These are phyloP conservation scores for Brettanomyces naardenensis DNA, from an alignment of 805 yeast species.

Conservation along the genomic window DNA sequence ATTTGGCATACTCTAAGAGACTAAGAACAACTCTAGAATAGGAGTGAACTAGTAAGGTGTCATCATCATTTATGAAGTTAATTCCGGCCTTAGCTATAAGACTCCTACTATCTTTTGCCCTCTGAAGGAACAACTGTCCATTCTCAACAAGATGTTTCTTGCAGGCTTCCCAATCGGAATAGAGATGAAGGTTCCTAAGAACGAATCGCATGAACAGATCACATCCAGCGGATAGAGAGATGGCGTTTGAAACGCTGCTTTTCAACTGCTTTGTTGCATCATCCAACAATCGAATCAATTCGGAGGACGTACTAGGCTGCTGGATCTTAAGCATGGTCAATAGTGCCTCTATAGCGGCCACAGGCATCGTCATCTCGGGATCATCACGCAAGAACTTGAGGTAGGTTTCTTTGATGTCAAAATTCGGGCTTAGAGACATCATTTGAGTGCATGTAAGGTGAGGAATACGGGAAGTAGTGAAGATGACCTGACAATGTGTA, in stretches of 20 bases:
- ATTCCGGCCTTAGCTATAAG: constrained; percentile 83
- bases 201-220: constrained; percentile 94
- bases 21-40: constrained; percentile 84
- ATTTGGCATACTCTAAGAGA: constrained; percentile 66
- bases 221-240: constrained; percentile 94
- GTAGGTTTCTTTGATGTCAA: constrained; percentile 80
- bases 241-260: constrained; percentile 77
- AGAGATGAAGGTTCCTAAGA: constrained; percentile 76
- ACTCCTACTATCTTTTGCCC: constrained; percentile 85
- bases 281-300: constrained; percentile 73
- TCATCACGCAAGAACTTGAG: constrained; percentile 77
- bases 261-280: constrained; percentile 72
- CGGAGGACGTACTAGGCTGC: constrained; percentile 91
- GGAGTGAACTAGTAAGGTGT: constrained; percentile 82
- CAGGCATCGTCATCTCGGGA: constrained; percentile 98
- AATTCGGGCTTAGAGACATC: constrained; percentile 25
- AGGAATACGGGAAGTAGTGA: too few species aligned
- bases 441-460: not conserved
- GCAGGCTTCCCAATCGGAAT: constrained; percentile 93
- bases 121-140: constrained; percentile 82
- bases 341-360: constrained; percentile 93
- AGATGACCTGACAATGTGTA: too few species aligned
- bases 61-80: constrained; percentile 90
- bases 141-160: constrained; percentile 82
- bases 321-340: constrained; percentile 75